phyloP scores from a whole-genome alignment of 495 filamentous ascomycete genomes.

The Bryoglossum gracile region DNA sequence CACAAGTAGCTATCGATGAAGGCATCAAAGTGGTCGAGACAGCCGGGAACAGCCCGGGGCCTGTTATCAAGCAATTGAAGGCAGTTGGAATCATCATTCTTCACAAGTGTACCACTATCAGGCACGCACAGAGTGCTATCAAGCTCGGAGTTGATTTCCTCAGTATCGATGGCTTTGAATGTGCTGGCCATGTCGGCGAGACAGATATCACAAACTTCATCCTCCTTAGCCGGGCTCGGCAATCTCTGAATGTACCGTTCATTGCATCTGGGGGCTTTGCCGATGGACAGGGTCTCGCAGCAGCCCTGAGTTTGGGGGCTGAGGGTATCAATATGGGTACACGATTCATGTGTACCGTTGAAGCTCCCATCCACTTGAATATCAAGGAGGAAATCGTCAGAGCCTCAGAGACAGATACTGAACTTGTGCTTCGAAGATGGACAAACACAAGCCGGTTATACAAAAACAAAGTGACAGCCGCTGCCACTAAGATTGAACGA shows the following conservation, averaged over 20 bases:
- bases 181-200: constrained; percentile 94
- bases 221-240: constrained; percentile 75
- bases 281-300: constrained; percentile 88
- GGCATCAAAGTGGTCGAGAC: constrained; percentile 95
- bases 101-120: constrained; percentile 96
- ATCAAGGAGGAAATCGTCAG: constrained; percentile 90
- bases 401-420: constrained; percentile 84
- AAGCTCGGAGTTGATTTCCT: constrained; percentile 96
- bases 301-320: constrained; percentile 83
- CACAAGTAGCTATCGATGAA: constrained; percentile 86
- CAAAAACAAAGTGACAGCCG: constrained; percentile 76
- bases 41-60: constrained; percentile 88
- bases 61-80: constrained; percentile 86
- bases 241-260: constrained; percentile 80
- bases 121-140: constrained; percentile 84
- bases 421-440: constrained; percentile 84
- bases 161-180: constrained; percentile 95
- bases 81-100: constrained; percentile 68
- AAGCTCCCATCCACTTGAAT: constrained; percentile 86
- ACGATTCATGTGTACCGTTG: constrained; percentile 87
- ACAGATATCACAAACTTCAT: constrained; percentile 97
- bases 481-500: constrained; percentile 74
- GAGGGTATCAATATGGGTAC: constrained; percentile 98
- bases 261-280: constrained; percentile 95
- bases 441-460: constrained; percentile 86